Evolutionary conservation across 768 basidiomycete species (phyloP), one percentile per base, ranked within the genome.

Genomic region (Leccinum rimulosum): DNA sequence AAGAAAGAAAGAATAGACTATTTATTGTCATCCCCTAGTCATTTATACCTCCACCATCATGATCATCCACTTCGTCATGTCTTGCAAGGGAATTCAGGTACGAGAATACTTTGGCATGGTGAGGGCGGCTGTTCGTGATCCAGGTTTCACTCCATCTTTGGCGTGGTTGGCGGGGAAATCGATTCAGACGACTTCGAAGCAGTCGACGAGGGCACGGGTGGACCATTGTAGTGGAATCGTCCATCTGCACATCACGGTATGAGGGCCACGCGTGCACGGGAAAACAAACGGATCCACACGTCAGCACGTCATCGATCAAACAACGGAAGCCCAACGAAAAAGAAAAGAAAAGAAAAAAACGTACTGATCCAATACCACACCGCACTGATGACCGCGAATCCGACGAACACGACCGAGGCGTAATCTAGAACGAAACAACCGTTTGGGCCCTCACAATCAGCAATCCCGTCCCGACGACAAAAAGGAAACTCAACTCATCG

Each of bases 381-480:
- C 0, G 78, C 82, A 54, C 85, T 85, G 33, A 88, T 78, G 14
- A 73, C 59, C 1, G 74, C 83, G 60, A 88, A 87, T 4, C 83
- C 86, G 43, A 85, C 81, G 58, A 87, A 87, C 15, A 87, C 85
- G 14, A 84, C 86, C 9, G 82, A 82, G 11, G 86, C 86, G 60
- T 86, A 86, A 71, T 89, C 86, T 87, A 33, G 49, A 50, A 50
- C 17, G 6, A 9, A 51, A 25, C 27, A 31, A 15, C 33, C 50
- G 49, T 30, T 49, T 38, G 38, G 22, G 14, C 1, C 28, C 22
- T 3, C 6, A 6, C 11, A 2, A 30, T 61, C 58, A 60, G 61
- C 35, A 8, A 38, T 25, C 27, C 14, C 28, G 14, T 38, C 17
- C 0, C 8, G 17, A 9, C 38, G 7, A 38, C 49, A 4, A 30